phyloP scores from a whole-genome alignment of 768 basidiomycete species.

The Kockovaella imperatae region DNA sequence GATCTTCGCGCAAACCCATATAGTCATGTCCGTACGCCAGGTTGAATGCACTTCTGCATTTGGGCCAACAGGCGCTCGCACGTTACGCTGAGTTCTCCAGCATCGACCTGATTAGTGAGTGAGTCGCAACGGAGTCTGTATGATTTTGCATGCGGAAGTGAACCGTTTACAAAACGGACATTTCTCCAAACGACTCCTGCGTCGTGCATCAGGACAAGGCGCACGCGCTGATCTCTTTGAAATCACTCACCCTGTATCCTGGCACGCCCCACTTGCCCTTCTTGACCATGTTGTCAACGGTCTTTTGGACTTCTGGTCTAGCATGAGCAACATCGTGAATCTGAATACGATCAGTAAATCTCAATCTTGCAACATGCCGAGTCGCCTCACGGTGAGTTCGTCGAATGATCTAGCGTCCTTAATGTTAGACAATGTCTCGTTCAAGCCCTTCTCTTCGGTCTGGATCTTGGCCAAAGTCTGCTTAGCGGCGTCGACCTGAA shows the following conservation, averaged over 20 bases:
- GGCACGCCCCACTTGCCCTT: conserved; percentile 99
- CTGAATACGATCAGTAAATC: conserved; percentile 46
- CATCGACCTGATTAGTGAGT: too few relatives aligned
- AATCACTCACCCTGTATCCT: conserved; percentile 51
- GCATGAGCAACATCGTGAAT: conserved; percentile 82
- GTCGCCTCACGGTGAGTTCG: conserved; percentile 69
- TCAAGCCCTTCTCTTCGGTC: conserved; percentile 79
- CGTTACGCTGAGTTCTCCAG: too few relatives aligned
- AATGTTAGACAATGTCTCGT: conserved; percentile 90
- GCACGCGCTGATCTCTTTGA: conserved; percentile 45
- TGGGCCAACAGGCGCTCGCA: too few relatives aligned
- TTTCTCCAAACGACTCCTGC: conserved; percentile 95
- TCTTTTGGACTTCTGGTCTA: conserved; percentile 82
- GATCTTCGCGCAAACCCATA: too few relatives aligned
- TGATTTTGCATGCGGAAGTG: too few relatives aligned
- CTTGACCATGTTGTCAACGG: conserved; percentile 83
- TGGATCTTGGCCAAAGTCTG: conserved; percentile 86
- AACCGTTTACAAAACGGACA: conserved; percentile 77
- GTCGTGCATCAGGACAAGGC: neutral
- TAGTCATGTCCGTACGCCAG: too few relatives aligned
- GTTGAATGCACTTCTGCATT: too few relatives aligned
- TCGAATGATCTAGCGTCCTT: conserved; percentile 96
- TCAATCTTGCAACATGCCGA: neutral
- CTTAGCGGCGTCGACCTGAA: conserved; percentile 75
- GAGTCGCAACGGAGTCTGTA: too few relatives aligned